Conservation (phyloP, 108 stramenopile genomes). For the Nitzschia inconspicua region DNA sequence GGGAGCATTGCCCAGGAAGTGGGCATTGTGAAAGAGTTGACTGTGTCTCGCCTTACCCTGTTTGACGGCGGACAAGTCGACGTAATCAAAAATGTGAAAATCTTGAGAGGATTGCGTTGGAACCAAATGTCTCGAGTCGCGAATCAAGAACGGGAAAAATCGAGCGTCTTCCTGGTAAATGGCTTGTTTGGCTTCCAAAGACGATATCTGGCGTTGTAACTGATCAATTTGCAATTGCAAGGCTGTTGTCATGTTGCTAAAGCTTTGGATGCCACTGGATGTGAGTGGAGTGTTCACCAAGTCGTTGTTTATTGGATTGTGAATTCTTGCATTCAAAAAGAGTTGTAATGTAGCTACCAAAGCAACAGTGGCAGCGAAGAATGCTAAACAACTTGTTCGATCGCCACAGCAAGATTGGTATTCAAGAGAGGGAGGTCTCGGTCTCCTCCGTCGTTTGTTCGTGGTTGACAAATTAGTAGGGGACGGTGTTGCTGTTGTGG, state of each 20-base stretch:
- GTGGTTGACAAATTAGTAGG: too few species aligned
- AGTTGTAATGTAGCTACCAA: constrained; percentile 10
- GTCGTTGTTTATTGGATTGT: not conserved
- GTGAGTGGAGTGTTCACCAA: too few species aligned
- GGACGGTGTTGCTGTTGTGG: too few species aligned
- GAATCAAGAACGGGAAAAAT: constrained; percentile 33
- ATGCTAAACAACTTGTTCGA: too few species aligned
- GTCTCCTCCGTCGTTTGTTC: too few species aligned
- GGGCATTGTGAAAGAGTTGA: constrained; percentile 21
- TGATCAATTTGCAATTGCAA: constrained; percentile 1
- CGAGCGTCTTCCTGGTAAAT: constrained; percentile 17
- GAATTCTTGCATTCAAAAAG: constrained; percentile 4
- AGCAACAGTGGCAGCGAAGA: too few species aligned
- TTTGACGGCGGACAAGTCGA: constrained; percentile 21
- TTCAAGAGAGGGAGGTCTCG: too few species aligned
- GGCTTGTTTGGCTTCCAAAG: not conserved
- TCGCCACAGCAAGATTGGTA: too few species aligned
- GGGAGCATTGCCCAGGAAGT: constrained; percentile 9
- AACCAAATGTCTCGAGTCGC: constrained; percentile 31
- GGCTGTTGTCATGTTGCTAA: not conserved
- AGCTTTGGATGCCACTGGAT: not conserved
- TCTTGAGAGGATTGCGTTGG: constrained; percentile 16
- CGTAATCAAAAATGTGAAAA: constrained; percentile 34
- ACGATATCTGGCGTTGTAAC: not conserved
- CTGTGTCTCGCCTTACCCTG: constrained; percentile 8